Evolutionary conservation across 2,329 filamentous ascomycete genomes (phyloP).

Genomic region (Ilyonectria destructans): DNA sequence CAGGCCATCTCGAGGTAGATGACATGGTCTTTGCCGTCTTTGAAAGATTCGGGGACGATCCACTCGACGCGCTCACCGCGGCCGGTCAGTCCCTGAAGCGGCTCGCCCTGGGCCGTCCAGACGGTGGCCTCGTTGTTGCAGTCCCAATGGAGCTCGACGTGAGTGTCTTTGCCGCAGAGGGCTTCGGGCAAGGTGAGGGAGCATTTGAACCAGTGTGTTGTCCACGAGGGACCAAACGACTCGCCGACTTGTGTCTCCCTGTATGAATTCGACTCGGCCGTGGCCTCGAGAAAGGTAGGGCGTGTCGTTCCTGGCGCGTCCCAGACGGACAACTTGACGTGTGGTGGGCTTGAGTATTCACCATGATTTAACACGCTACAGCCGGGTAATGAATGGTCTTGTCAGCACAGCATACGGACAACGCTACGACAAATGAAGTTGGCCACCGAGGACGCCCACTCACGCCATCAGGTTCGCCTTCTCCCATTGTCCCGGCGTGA

Average conservation of each 20-base stretch:
- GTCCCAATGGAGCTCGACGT: conserved; percentile 96
- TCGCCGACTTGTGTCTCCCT: conserved; percentile 82
- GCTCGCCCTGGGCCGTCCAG: conserved; percentile 90
- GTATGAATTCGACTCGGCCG: conserved; percentile 76
- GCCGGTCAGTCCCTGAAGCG: conserved; percentile 92
- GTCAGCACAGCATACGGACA: conserved; percentile 4
- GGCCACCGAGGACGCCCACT: conserved; percentile 14
- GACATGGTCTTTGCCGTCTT: conserved; percentile 87
- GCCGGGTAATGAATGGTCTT: not conserved
- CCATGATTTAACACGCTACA: conserved; percentile 36
- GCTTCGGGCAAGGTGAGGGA: conserved; percentile 82
- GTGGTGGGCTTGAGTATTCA: conserved; percentile 74
- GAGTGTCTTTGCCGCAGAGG: conserved; percentile 49
- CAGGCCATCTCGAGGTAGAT: conserved; percentile 99
- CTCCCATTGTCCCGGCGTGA: conserved; percentile 80
- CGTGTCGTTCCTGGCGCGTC: conserved; percentile 84
- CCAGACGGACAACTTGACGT: conserved; percentile 90
- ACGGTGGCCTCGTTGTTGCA: conserved; percentile 94
- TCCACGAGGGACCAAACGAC: conserved; percentile 94
- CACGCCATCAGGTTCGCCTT: conserved; percentile 81
- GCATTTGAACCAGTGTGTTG: conserved; percentile 98
- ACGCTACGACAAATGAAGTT: conserved; percentile 49
- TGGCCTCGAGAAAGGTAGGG: conserved; percentile 89
- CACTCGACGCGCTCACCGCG: conserved; percentile 92
- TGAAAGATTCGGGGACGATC: conserved; percentile 86